Percentiles rank a stretch among this genome's conserved stretches.
Conservation (phyloP, 768 basidiomycete genomes). For the Sarcodon sp. region DNA sequence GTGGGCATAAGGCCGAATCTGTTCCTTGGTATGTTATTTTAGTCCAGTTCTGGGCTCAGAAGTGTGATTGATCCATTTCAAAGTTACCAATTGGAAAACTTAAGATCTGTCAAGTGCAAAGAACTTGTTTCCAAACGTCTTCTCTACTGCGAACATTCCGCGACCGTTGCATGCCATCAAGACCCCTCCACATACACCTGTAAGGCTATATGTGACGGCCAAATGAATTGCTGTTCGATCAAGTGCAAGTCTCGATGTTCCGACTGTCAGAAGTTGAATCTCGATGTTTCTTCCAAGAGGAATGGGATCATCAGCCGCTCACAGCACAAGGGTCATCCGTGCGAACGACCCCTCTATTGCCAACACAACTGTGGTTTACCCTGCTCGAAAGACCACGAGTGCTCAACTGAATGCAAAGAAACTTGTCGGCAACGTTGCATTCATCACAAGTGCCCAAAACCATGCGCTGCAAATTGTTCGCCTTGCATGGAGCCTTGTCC, state of each 20-base stretch:
- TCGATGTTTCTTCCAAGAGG: not conserved
- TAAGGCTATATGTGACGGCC: conserved; percentile 11
- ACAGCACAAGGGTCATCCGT: conserved; percentile 15
- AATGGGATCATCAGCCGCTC: conserved; percentile 2
- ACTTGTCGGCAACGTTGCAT: conserved; percentile 15
- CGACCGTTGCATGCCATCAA: conserved; percentile 6
- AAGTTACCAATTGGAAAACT: conserved; percentile 14
- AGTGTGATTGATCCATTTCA: not conserved
- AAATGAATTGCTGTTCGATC: conserved; percentile 15
- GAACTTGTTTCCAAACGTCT: conserved; percentile 13
- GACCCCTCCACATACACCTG: conserved; percentile 17
- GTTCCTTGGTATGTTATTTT: conserved; percentile 15
- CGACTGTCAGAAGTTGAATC: conserved; percentile 14
- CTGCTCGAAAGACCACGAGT: conserved; percentile 16
- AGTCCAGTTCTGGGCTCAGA: not conserved
- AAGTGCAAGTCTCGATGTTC: conserved; percentile 17
- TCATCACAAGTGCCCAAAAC: conserved; percentile 15
- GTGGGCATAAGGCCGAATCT: conserved; percentile 11
- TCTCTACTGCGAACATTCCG: conserved; percentile 18
- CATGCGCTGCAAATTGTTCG: conserved; percentile 18
- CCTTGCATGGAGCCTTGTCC: conserved; percentile 22
- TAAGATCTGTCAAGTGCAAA: conserved; percentile 12
- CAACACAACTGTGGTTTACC: conserved; percentile 16
- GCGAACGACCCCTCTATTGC: conserved; percentile 18
- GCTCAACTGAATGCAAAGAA: conserved; percentile 14